Conservation (phyloP, 345 rosid genomes). For the Draba incana region DNA sequence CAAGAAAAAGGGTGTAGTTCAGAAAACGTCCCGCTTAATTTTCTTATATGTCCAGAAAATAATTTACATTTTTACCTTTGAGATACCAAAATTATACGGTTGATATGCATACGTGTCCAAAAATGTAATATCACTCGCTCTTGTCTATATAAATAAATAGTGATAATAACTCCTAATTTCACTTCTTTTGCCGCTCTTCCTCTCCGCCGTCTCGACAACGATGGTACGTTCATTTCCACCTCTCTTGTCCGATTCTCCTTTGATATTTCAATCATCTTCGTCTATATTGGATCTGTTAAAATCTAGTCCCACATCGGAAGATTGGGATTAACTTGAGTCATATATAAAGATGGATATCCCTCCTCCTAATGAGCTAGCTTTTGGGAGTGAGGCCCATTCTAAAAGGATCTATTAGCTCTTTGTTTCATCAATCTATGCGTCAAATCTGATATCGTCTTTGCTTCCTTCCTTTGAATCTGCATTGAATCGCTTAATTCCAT, state of each 20-base stretch:
- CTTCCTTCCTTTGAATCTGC: neutral
- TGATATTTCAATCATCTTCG: neutral
- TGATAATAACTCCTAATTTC: conserved; percentile 24
- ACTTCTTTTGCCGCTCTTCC: conserved; percentile 27
- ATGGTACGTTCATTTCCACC: conserved; percentile 26
- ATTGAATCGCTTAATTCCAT: neutral
- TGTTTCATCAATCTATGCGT: neutral
- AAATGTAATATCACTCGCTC: conserved; percentile 11
- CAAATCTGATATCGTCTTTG: neutral
- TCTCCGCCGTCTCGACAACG: conserved; percentile 29
- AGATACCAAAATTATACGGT: neutral
- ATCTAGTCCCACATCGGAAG: no score
- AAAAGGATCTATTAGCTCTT: neutral
- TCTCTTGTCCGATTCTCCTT: neutral
- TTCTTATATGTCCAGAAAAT: neutral
- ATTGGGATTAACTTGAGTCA: no score
- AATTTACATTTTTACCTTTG: neutral
- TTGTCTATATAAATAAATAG: conserved; percentile 8
- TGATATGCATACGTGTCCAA: conserved; percentile 4
- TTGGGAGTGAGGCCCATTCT: no score
- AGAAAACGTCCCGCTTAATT: no score
- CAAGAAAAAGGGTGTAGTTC: no score
- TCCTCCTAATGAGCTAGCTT: no score
- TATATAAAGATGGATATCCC: no score
- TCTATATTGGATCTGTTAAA: no score